Base-by-base conservation (phyloP, 2,329 filamentous ascomycete genomes). In the Penicillium sp. region DNA sequence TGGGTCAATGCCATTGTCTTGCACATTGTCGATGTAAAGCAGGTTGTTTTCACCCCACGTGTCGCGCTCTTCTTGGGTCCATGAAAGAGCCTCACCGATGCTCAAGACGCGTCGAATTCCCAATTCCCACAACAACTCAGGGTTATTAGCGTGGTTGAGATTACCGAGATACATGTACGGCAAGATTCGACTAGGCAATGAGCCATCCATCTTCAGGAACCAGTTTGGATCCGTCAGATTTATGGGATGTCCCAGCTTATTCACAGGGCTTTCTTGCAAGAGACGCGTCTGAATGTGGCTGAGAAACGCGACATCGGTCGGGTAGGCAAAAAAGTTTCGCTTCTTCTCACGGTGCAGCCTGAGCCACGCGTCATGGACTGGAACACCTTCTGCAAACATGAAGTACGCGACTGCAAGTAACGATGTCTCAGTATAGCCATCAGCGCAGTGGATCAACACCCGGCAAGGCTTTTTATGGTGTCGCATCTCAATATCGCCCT, bases 151-250 rank as follows among this genome's bases (percentile, higher is more conserved):
- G 71, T 99, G 95, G 0, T 86, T 87, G 16, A 98, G 81, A 67
- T 98, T 98, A 1, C 95, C 95, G 13, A 99, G 84, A 71, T 99
- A 99, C 88, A 99, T 92, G 71, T 98, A 97, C 53, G 93, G 88
- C 43, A 96, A 78, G 39, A 99, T 85, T 14, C 93, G 86, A 70
- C 91, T 96, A 1, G 95, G 95, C 23, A 98, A 83, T 25, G 92
- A 96, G 4, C 95, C 95, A 71, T 98, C 93, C 63, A 97, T 85
- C 54, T 86, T 86, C 27, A 85, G 80, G 55, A 97, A 84, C 95
- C 95, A 99, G 35, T 81, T 79, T 0, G 93, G 93, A 67, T 92
- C 67, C 61, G 72, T 68, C 54, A 72, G 35, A 13, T 66, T 62
- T 26, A 66, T 65, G 13, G 65, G 55, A 27, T 65, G 65, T 23